Evolutionary conservation across 1,284 basidiomycete genomes (phyloP), one percentile per base, ranked within the genome.

Genomic region (Waitea zeae): DNA sequence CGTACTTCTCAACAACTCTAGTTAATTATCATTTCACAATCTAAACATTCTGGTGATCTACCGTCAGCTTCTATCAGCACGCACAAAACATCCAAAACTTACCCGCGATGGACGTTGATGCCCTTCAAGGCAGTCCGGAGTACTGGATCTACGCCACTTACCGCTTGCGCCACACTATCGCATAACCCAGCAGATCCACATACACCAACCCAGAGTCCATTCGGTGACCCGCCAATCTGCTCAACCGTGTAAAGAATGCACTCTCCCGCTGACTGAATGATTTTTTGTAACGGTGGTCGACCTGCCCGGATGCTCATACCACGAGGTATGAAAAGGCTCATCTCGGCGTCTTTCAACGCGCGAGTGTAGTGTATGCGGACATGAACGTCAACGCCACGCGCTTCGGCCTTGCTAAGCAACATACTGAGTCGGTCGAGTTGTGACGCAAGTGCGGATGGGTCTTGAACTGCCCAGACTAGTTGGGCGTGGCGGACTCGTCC

Each of bases 91-190:
- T n/a, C n/a, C n/a, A n/a, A n/a, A n/a, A n/a, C 45, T 41, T 39
- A 68, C 76, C 83, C 80, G 49, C 78, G 71, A 45, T 73, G 65
- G 7, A 79, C 46, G 49, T 82, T 73, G 29, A 83, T 61, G 4
- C 79, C 79, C 11, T 79, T 76, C 14, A 77, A 62, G 11, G 66
- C 62, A 42, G 61, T 61, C 47, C 69, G 60, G 41, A 62, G 52
- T 17, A 52, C 42, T 3, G 54, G 47, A 36, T 69, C 66, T 26
- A 78, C 52, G 4, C 43, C 48, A 4, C 60, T 53, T 35, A 77
- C 67, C 0, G 64, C 64, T 37, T 50, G 52, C 12, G 57, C 56
- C 11, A 75, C 68, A 33, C 70, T 64, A 34, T 67, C 64, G 2
- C 62, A 63, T 34, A 83, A 53, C 14, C 58, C 57, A 1, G 48